Conservation (phyloP, 2,329 filamentous ascomycete species). For the Cercospora sp. region DNA sequence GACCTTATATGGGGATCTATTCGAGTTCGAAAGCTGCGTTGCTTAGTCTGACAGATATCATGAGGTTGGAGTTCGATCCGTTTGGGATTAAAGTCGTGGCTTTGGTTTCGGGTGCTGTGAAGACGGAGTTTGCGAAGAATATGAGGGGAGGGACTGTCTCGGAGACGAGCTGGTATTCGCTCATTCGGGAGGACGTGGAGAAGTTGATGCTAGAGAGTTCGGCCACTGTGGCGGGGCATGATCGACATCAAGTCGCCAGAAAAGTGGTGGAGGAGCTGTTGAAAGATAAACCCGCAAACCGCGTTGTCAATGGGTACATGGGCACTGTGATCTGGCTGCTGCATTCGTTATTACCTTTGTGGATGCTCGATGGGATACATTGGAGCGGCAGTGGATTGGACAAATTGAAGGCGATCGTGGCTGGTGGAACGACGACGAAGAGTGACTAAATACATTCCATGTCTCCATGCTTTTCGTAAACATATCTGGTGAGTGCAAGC, state of each 20-base stretch:
- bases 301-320: conserved; percentile 21
- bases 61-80: conserved; percentile 35
- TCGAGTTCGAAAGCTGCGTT: conserved; percentile 36
- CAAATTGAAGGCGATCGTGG: conserved; percentile 7
- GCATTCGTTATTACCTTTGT: conserved; percentile 22
- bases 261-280: conserved; percentile 22
- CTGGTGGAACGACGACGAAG: neutral
- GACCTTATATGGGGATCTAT: conserved; percentile 38
- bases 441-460: neutral
- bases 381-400: conserved; percentile 14
- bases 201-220: conserved; percentile 11
- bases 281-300: conserved; percentile 2
- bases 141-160: conserved; percentile 45
- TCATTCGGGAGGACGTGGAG: conserved; percentile 46
- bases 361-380: conserved; percentile 16
- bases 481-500: neutral
- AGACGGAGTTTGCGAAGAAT: conserved; percentile 16
- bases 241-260: conserved; percentile 19
- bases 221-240: conserved; percentile 12
- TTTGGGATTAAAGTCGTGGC: conserved; percentile 36
- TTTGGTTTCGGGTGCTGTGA: conserved; percentile 15
- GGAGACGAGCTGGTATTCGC: conserved; percentile 50
- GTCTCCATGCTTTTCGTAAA: neutral
- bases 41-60: conserved; percentile 24
- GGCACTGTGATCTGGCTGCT: conserved; percentile 18